Base-by-base conservation (phyloP, 2,329 filamentous ascomycete genomes). In the Huntiella decipiens region DNA sequence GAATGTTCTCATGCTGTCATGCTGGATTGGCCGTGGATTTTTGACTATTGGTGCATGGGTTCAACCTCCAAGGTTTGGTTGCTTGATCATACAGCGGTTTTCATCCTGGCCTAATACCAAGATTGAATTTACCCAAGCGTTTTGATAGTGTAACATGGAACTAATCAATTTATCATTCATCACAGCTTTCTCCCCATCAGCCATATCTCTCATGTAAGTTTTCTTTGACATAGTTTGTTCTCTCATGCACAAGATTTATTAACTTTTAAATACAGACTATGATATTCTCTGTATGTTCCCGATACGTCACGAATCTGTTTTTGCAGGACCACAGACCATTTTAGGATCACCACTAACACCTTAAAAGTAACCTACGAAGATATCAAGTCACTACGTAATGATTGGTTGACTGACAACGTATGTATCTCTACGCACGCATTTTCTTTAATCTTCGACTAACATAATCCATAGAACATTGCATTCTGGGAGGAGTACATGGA, bases 401-500 rank as follows among this genome's bases (percentile, higher is more conserved):
- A 95, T 67, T 98, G 91, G 91, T 69, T 98, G 44, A 95, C 88
- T 38, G 91, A 98, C 61, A 95, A 94, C 66, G 83, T 87, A 67
- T 53, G 73, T 64, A 36, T 11, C n/a, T 1, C 7, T 32, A 36
- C 6, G 10, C 43, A 8, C n/a, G 17, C 36, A 19, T 44, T 33
- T 37, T 13, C 3, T 37, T 10, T n/a, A 38, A 51, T 50, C 43
- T 53, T 43, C 17, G 17, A 38, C 34, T n/a, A 11, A 8, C n/a
- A 13, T 28, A 41, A 36, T 48, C 33, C 32, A n/a, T 15, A 88
- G 82, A 87, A 86, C 55, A 96, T 98, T 53, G 80, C 85, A 43
- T 96, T 98, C 60, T 98, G 91, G 88, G 83, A 96, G 71, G 88
- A 96, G 71, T 93, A 82, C 59, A 77, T 98, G 53, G 91, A 98